Conservation (phyloP, 257 asterid species). For the Anisodus tanguticus region DNA sequence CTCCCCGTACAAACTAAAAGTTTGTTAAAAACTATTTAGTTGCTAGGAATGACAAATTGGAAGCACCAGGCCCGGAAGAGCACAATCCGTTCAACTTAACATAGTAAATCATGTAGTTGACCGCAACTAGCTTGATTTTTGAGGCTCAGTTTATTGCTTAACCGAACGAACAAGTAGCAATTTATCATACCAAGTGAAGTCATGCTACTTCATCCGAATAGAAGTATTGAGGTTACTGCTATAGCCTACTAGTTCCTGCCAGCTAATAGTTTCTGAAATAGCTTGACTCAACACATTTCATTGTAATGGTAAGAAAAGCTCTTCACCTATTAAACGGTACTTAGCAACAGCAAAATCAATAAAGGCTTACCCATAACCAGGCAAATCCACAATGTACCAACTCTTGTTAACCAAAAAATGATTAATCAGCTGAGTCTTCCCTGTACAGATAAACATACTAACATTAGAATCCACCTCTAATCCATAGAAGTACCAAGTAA, state of each 20-base stretch:
- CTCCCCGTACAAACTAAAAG: no score
- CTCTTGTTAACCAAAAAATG: constrained; percentile 89
- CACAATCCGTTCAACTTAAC: no score
- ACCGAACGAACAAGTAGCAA: not conserved
- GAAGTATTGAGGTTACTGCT: not conserved
- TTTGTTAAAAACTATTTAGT: no score
- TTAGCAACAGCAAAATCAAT: constrained; percentile 1
- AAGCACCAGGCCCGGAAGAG: no score
- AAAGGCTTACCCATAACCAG: constrained; percentile 89
- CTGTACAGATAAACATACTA: constrained; percentile 44
- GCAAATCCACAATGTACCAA: constrained; percentile 99
- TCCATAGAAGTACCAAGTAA: not conserved
- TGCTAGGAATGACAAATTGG: no score
- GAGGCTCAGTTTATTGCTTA: not conserved
- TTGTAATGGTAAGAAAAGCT: not conserved
- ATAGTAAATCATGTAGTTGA: not conserved
- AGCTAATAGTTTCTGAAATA: not conserved
- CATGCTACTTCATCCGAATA: not conserved
- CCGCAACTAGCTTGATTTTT: not conserved
- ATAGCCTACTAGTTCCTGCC: not conserved
- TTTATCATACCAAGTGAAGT: constrained; percentile 10
- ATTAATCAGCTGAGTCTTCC: constrained; percentile 94
- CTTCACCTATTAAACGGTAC: not conserved
- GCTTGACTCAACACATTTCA: not conserved
- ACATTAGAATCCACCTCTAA: not conserved